Base-by-base conservation (phyloP, 202 grass and related monocot species). In the Carex sylvatica region DNA sequence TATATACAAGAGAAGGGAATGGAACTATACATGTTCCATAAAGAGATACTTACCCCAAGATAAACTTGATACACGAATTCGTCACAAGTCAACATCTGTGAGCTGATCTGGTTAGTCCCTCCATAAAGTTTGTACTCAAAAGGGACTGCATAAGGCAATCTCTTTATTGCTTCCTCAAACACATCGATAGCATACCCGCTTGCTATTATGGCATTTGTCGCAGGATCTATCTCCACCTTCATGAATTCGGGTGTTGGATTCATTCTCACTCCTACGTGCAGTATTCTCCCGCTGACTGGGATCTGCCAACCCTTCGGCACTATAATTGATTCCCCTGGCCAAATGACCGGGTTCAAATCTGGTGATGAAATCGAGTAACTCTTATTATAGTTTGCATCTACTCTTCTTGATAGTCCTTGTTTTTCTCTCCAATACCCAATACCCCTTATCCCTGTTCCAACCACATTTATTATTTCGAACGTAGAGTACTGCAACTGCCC, bases 31-130 rank as follows among this genome's bases (percentile, higher is more conserved):
- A 76, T 49, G 1, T 76, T 14, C 46, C 47, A 40, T 42, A 70
- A 28, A 12, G 26, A 78, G 23, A 35, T 33, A 11, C 14, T 88
- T 85, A 92, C 89, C 86, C 74, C 22, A 73, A 86, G 86, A 83
- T 77, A 81, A 72, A 94, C 87, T 74, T 91, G 90, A 36, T 85
- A 16, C 40, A 90, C 71, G 56, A 92, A 89, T 79, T 92, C 86
- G 80, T 83, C 7, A 19, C 90, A 91, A 53, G 71, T 89, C n/a
- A 38, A 2, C 18, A 23, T 12, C 5, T 6, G 24, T 11, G 85
- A 64, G 70, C 2, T 82, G 19, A 52, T 2, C 51, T 16, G 1
- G 53, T 75, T 23, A 20, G 2, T 10, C 35, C 40, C 73, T 55
- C 66, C 51, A 80, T 88, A 91, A 30, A 18, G 23, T 20, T 80